These are phyloP conservation scores for Cercospora sp. DNA, from an alignment of 2,329 filamentous ascomycete species.

Conservation along the genomic window DNA sequence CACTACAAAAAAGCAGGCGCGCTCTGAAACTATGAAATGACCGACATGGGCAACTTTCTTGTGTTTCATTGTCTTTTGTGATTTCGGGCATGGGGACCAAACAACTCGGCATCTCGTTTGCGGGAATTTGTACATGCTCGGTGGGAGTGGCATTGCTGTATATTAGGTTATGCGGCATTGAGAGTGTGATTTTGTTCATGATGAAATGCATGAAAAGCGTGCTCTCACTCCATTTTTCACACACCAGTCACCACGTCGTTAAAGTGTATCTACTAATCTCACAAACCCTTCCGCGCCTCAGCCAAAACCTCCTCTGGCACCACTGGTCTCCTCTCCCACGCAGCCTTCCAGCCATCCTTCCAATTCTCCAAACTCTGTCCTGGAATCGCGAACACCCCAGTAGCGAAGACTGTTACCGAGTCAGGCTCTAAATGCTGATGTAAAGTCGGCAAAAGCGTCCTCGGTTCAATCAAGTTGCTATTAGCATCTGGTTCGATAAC, in stretches of 20 bases:
- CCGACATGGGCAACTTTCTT: not conserved
- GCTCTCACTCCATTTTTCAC: not conserved
- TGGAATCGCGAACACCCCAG: slow-evolving; percentile 70
- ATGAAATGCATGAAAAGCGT: not conserved
- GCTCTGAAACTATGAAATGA: slow-evolving; percentile 2
- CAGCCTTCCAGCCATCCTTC: slow-evolving; percentile 56
- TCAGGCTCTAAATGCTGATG: slow-evolving; percentile 61
- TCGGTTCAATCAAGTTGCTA: slow-evolving; percentile 71
- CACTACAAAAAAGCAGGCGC: slow-evolving; percentile 12
- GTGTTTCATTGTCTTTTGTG: not conserved
- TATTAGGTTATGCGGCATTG: slow-evolving; percentile 26
- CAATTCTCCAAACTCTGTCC: slow-evolving; percentile 52
- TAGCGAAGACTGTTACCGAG: slow-evolving; percentile 65
- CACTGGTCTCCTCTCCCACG: slow-evolving; percentile 39
- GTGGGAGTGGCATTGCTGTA: slow-evolving; percentile 22
- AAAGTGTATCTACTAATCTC: not conserved
- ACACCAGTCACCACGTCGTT: too few species aligned
- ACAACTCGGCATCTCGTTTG: not conserved
- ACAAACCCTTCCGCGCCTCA: not conserved
- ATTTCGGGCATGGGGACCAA: not conserved
- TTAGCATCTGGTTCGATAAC: slow-evolving; percentile 76
- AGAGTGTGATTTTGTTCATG: slow-evolving; percentile 2
- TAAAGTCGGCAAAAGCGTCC: slow-evolving; percentile 70
- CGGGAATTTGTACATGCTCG: slow-evolving; percentile 22
- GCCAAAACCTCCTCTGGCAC: slow-evolving; percentile 22